Percentiles rank a stretch among this genome's conserved stretches.
Evolutionary conservation across 2,329 filamentous ascomycete genomes (phyloP).

Genomic region (Hypomyces rosellus): DNA sequence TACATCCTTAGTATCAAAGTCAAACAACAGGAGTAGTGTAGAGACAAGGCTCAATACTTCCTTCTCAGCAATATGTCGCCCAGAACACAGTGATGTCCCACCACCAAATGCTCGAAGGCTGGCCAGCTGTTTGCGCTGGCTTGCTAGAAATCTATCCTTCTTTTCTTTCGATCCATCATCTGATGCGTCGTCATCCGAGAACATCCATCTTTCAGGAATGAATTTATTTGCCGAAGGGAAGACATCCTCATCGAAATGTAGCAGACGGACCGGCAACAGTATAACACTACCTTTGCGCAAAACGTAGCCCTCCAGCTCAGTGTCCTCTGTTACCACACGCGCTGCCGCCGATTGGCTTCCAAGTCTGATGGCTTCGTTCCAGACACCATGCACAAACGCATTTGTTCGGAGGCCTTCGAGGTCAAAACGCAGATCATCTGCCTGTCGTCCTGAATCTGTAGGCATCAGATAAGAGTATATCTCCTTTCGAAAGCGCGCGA

Average conservation of each 20-base stretch:
- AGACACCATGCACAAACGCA: slow-evolving; percentile 1
- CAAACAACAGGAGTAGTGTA: slow-evolving; percentile 1
- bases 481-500: not conserved
- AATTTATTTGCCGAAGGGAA: not conserved
- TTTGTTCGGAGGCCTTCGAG: not conserved
- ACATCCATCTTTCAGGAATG: slow-evolving; percentile 3
- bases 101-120: slow-evolving; percentile 5
- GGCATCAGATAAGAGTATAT: not conserved
- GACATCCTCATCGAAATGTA: slow-evolving; percentile 1
- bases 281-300: slow-evolving; percentile 3
- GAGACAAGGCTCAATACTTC: slow-evolving; percentile 3
- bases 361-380: slow-evolving; percentile 4
- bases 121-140: not conserved
- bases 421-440: not conserved
- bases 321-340: slow-evolving; percentile 4
- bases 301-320: slow-evolving; percentile 4
- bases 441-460: not conserved
- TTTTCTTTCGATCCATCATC: not conserved
- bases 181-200: not conserved
- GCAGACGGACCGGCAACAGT: slow-evolving; percentile 1
- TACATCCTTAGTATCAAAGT: slow-evolving; percentile 1
- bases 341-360: slow-evolving; percentile 1
- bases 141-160: too few relatives aligned
- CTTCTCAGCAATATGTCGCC: slow-evolving; percentile 4
- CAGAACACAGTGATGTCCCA: slow-evolving; percentile 4